These are phyloP conservation scores for Juncus inflexus DNA, from an alignment of 176 grass and related monocot species.

Conservation along the genomic window DNA sequence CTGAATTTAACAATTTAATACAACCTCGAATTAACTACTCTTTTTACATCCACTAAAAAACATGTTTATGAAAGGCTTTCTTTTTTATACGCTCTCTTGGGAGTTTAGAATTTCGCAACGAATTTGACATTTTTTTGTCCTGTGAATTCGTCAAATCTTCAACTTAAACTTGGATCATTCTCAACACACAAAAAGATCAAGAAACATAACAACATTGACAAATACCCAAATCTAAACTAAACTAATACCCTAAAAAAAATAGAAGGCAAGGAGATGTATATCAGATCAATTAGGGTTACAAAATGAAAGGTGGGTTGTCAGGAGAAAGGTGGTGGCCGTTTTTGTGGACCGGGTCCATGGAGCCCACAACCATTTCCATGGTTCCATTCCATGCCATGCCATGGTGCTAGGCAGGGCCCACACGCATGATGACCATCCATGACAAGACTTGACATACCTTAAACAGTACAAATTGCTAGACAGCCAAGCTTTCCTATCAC, in stretches of 20 bases:
- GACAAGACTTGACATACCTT: conserved; percentile 40
- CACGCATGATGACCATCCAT: conserved; percentile 22
- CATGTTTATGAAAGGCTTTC: too few relatives aligned
- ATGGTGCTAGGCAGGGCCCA: neutral
- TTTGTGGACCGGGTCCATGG: conserved; percentile 16
- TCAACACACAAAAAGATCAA: too few relatives aligned
- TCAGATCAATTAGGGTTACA: neutral
- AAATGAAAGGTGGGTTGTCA: neutral
- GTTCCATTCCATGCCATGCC: conserved; percentile 1
- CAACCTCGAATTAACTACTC: too few relatives aligned
- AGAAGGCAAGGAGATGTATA: neutral
- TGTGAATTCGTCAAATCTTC: too few relatives aligned
- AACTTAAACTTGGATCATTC: too few relatives aligned
- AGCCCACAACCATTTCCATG: conserved; percentile 20
- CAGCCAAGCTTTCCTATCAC: conserved; percentile 7
- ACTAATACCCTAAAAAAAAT: neutral
- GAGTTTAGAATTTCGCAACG: too few relatives aligned
- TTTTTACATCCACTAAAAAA: too few relatives aligned
- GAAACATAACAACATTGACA: too few relatives aligned
- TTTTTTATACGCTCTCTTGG: too few relatives aligned
- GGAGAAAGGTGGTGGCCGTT: conserved; percentile 6
- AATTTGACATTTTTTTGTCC: too few relatives aligned
- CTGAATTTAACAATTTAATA: too few relatives aligned
- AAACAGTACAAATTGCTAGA: conserved; percentile 33
- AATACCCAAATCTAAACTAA: neutral